Percentiles rank a stretch among this genome's conserved stretches.
These are phyloP conservation scores for Fusarium nygamai DNA, from an alignment of 2,329 filamentous ascomycete genomes.

Conservation along the genomic window DNA sequence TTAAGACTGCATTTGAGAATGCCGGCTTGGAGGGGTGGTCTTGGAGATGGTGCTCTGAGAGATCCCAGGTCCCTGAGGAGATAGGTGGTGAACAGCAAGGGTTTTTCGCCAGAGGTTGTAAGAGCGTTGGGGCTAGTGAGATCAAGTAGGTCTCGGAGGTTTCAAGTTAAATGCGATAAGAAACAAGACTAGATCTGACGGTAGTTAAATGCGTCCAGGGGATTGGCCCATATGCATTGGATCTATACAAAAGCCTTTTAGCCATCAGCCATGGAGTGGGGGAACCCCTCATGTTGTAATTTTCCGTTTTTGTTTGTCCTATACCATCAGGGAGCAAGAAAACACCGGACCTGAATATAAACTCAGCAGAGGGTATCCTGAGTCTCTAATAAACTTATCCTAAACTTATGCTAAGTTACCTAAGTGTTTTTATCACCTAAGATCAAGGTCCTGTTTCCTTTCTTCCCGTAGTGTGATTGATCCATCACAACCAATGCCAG, in stretches of 20 bases:
- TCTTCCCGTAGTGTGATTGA: neutral
- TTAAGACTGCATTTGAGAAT: neutral
- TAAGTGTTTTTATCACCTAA: neutral
- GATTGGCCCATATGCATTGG: accelerated
- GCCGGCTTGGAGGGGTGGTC: neutral
- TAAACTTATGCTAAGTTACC: neutral
- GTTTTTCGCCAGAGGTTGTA: neutral
- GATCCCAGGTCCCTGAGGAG: neutral
- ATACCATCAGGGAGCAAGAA: neutral
- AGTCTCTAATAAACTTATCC: neutral
- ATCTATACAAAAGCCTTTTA: neutral
- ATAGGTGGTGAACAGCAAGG: neutral
- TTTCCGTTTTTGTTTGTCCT: neutral
- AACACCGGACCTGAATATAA: neutral
- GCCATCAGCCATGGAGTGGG: neutral
- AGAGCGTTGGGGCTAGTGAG: accelerated
- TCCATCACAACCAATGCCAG: neutral
- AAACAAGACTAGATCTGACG: neutral
- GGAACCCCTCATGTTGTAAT: neutral
- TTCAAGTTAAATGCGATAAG: accelerated
- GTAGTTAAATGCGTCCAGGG: too few species aligned
- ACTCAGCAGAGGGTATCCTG: neutral
- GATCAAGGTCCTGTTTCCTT: neutral
- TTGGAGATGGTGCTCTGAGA: neutral
- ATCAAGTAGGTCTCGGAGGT: neutral